A percentile compares a stretch with the other conserved stretches of the same genome.
phyloP scores from a whole-genome alignment of 805 yeast species.

The Metschnikowia peoriensis region DNA sequence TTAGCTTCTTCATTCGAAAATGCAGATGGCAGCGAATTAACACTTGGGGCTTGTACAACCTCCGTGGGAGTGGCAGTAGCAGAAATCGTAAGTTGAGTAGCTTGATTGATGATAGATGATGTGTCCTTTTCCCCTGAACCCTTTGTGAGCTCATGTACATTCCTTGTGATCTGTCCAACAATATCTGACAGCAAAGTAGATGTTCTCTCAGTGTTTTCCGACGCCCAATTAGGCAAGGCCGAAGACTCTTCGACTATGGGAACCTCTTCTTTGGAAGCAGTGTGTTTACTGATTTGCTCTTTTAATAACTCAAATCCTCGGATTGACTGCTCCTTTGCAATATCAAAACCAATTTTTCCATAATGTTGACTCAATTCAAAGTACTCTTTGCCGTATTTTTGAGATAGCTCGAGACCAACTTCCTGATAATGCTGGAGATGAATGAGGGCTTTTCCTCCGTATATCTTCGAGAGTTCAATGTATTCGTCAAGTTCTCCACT shows the following conservation, averaged over 20 bases:
- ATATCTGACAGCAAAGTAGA: conserved; percentile 11
- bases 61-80: neutral
- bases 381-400: conserved; percentile 20
- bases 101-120: conserved; percentile 13
- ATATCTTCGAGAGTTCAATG: conserved; percentile 19
- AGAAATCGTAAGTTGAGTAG: conserved; percentile 4
- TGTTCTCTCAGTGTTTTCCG: conserved; percentile 2
- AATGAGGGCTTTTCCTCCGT: conserved; percentile 18
- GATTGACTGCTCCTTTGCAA: conserved; percentile 15
- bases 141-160: conserved; percentile 12
- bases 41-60: neutral
- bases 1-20: neutral
- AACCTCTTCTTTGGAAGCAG: conserved; percentile 22
- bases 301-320: conserved; percentile 25
- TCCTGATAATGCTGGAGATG: conserved; percentile 15
- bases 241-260: neutral
- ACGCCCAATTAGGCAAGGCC: conserved; percentile 7
- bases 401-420: conserved; percentile 13
- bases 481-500: conserved; percentile 32
- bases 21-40: neutral
- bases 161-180: conserved; percentile 8
- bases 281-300: conserved; percentile 25
- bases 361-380: conserved; percentile 23
- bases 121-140: conserved; percentile 10
- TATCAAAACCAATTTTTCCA: conserved; percentile 19